These are phyloP conservation scores for Ceratobasidium sp. DNA, from an alignment of 1,284 basidiomycete species.

Conservation along the genomic window DNA sequence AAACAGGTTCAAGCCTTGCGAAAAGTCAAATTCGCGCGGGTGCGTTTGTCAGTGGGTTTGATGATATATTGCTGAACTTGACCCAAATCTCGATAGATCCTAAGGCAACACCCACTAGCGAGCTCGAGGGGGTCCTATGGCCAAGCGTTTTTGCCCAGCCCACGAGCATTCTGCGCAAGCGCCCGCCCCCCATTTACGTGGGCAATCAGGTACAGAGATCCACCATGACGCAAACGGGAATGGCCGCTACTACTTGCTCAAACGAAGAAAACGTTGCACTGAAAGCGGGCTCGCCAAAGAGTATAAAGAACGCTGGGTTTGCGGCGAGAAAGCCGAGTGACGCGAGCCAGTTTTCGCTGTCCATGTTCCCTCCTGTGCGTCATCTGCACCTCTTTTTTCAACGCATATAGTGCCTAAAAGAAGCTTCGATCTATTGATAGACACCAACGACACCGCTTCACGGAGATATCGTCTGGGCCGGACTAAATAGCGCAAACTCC, in stretches of 20 bases:
- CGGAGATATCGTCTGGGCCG: background rate
- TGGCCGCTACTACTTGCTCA: conserved; percentile 5
- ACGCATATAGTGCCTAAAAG: background rate
- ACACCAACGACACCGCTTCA: conserved; percentile 11
- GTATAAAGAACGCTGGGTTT: background rate
- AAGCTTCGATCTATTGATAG: background rate
- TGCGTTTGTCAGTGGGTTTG: background rate
- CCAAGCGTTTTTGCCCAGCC: background rate
- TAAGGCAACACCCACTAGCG: conserved; percentile 15
- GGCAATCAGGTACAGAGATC: conserved; percentile 33
- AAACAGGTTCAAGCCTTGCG: background rate
- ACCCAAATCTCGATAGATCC: background rate
- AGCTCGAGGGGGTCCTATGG: conserved; percentile 1
- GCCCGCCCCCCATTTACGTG: conserved; percentile 32
- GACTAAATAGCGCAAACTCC: conserved; percentile 3
- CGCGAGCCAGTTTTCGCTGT: conserved; percentile 23
- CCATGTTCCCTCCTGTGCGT: conserved; percentile 31
- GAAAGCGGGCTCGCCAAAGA: background rate
- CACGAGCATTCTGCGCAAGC: background rate
- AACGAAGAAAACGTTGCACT: conserved; percentile 4
- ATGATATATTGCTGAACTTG: background rate
- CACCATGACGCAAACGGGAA: conserved; percentile 1
- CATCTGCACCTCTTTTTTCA: background rate
- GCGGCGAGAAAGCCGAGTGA: conserved; percentile 3
- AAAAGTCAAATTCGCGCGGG: conserved; percentile 12